phyloP scores from a whole-genome alignment of 2,329 filamentous ascomycete species.

The Aspergillus novofumigatus region DNA sequence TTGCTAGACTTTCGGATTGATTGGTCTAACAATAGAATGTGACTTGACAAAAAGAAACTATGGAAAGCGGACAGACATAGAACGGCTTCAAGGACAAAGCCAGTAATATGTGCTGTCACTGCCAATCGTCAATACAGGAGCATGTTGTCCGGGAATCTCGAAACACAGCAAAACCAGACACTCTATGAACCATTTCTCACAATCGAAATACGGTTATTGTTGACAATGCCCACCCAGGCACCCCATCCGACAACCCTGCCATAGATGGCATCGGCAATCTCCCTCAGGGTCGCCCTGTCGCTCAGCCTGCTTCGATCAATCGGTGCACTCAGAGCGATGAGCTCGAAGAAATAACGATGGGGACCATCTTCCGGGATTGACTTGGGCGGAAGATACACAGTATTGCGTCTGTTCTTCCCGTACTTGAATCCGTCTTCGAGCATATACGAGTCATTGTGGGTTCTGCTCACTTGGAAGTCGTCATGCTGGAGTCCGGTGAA shows the following conservation, averaged over 20 bases:
- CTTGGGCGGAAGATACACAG: constrained; percentile 44
- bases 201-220: constrained; percentile 26
- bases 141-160: background rate
- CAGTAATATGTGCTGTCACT: background rate
- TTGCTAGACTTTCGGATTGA: background rate
- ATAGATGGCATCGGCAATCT: constrained; percentile 42
- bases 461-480: constrained; percentile 38
- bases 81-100: background rate
- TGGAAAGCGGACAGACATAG: background rate
- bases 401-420: constrained; percentile 39
- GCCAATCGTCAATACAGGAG: background rate
- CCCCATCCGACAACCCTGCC: constrained; percentile 52
- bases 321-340: constrained; percentile 46
- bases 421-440: constrained; percentile 46
- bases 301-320: constrained; percentile 39
- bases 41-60: background rate
- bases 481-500: constrained; percentile 30
- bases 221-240: constrained; percentile 44
- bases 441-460: constrained; percentile 3
- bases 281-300: constrained; percentile 39
- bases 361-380: constrained; percentile 50
- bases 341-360: constrained; percentile 51
- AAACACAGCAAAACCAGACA: background rate
- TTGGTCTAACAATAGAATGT: background rate
- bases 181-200: background rate